Evolutionary conservation across 2,329 filamentous ascomycete species (phyloP).

Genomic region (Phyllosticta capitalensis): DNA sequence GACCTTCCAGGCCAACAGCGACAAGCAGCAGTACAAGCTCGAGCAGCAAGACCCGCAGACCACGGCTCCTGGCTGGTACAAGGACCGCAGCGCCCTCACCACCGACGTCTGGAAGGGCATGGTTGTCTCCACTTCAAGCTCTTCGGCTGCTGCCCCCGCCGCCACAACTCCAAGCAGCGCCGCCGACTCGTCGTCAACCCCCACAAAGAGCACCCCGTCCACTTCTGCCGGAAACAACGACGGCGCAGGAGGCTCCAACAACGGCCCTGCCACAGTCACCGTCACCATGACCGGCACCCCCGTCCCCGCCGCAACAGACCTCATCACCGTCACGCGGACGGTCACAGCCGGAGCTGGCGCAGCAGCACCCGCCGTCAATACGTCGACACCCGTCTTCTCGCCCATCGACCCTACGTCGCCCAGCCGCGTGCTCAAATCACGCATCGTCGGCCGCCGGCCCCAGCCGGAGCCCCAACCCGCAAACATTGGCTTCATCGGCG

Average conservation of each 20-base stretch:
- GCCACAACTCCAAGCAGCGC: not conserved
- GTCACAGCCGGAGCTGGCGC: not conserved
- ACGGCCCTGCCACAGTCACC: not conserved
- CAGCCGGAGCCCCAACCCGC: not conserved
- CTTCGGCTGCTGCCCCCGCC: not conserved
- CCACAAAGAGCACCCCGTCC: not conserved
- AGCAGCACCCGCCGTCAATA: not conserved
- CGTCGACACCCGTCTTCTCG: not conserved
- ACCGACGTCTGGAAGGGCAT: constrained; percentile 15
- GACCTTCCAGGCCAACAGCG: not conserved
- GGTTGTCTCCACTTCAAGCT: not conserved
- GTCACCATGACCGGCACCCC: constrained; percentile 7
- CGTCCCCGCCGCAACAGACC: not conserved
- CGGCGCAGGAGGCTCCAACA: not conserved
- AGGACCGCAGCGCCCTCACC: constrained; percentile 29
- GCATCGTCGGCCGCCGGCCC: not conserved
- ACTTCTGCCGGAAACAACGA: not conserved
- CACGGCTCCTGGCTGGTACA: constrained; percentile 30
- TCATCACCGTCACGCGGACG: constrained; percentile 4
- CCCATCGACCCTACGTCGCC: not conserved
- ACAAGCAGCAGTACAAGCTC: constrained; percentile 14
- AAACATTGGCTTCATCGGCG: not conserved
- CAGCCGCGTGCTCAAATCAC: not conserved
- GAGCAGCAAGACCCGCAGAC: constrained; percentile 35
- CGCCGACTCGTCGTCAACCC: not conserved